Percentiles rank a stretch among this genome's conserved stretches.
phyloP scores from a whole-genome alignment of 2,329 filamentous ascomycete genomes.

The Scopulariopsis brevicaulis region DNA sequence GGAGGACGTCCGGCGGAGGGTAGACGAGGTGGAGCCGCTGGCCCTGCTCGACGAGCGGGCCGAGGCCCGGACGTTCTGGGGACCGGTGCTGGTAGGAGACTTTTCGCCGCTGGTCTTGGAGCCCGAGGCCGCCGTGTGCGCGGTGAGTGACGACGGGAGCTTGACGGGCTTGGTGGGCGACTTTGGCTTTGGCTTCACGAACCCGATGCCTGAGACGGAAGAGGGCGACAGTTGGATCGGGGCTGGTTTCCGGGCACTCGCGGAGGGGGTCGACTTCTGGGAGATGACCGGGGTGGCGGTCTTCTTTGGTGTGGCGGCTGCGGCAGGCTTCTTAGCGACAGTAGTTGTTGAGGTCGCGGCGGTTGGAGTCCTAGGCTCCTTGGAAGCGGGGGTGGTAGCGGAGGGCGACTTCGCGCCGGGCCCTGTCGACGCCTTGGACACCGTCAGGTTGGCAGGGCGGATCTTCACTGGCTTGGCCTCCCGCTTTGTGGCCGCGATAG shows the following conservation, averaged over 20 bases:
- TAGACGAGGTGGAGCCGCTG: constrained; percentile 22
- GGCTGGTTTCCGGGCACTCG: constrained; percentile 28
- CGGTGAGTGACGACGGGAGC: constrained; percentile 55
- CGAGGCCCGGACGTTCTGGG: constrained; percentile 11
- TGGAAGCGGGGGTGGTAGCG: constrained; percentile 16
- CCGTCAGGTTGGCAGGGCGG: constrained; percentile 23
- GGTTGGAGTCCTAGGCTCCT: neutral
- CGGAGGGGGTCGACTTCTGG: constrained; percentile 19
- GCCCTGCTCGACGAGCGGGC: constrained; percentile 33
- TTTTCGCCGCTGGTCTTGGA: constrained; percentile 36
- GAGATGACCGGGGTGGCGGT: constrained; percentile 12
- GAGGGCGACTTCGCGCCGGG: constrained; percentile 22
- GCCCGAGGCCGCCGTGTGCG: constrained; percentile 58
- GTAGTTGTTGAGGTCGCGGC: neutral
- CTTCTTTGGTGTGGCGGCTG: constrained; percentile 15
- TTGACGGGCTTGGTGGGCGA: constrained; percentile 60
- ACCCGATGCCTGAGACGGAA: constrained; percentile 21
- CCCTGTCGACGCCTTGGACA: constrained; percentile 13
- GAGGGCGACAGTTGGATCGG: constrained; percentile 26
- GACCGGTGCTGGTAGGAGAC: neutral
- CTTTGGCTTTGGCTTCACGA: constrained; percentile 49
- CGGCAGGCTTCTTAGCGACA: constrained; percentile 21
- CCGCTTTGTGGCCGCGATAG: constrained; percentile 9
- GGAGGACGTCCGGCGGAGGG: constrained; percentile 27
- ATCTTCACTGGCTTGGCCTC: constrained; percentile 23